Conservation (phyloP, 345 rosid genomes). For the Melaleuca alternifolia region DNA sequence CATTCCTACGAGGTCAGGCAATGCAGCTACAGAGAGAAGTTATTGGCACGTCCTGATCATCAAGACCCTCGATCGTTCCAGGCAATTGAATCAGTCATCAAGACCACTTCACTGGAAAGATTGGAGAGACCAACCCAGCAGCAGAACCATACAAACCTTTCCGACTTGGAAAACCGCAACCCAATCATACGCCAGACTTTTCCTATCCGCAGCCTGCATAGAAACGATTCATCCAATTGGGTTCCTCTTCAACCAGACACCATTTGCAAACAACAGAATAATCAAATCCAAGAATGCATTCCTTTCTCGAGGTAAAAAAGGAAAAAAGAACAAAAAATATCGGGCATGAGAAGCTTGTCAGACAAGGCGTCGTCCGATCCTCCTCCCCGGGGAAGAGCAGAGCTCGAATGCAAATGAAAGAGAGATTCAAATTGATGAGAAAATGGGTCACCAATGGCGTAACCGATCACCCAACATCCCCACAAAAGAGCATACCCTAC, state of each 20-base stretch:
- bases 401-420: not conserved
- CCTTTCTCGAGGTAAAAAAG: not conserved
- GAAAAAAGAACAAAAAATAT: not conserved
- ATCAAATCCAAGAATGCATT: not conserved
- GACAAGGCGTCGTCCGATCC: not conserved
- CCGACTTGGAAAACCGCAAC: not conserved
- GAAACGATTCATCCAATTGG: not conserved
- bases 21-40: not conserved
- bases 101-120: not conserved
- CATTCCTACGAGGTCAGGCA: constrained; percentile 23
- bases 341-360: not conserved
- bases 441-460: not conserved
- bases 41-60: not conserved
- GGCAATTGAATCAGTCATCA: not conserved
- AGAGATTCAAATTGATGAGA: not conserved
- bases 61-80: not conserved
- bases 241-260: not conserved
- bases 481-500: not conserved
- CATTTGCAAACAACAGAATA: not conserved
- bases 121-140: not conserved
- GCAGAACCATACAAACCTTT: not conserved
- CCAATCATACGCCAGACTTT: not conserved
- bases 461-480: not conserved
- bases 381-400: not conserved
- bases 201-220: not conserved